Base-by-base conservation (phyloP, 2,329 filamentous ascomycete genomes). In the Waltergamsia citrina region DNA sequence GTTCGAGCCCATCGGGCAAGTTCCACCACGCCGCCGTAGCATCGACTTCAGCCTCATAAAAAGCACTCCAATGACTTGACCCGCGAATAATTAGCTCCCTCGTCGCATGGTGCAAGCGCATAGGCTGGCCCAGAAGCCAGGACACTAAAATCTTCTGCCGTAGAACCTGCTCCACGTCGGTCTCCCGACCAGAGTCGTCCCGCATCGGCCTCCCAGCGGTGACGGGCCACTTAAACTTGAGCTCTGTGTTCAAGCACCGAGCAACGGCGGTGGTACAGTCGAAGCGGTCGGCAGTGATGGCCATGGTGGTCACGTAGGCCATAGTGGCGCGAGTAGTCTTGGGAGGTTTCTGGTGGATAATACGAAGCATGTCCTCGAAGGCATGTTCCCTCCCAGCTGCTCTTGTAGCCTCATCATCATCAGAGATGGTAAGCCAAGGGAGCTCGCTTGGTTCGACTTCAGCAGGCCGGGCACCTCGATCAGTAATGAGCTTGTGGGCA, bases 211-310 rank as follows among this genome's bases (percentile, higher is more conserved):
- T 62, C 5, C 56, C 55, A 25, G 42, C 60, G 7, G 65, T 69
- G 25, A 57, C 41, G 1, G 71, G 71, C 63, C 72, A 78, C 46
- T 68, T 73, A 49, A 71, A 68, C 46, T 64, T 72, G 31, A 66
- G 47, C 9, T 61, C 51, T 11, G 54, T 51, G 31, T 63, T 64
- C 14, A 81, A 53, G 41, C 74, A 73, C 30, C 60, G 61, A 7
- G 70, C 62, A 2, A 85, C 65, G 9, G 63, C 51, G 3, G 62
- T 52, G 3, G 75, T 56, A 39, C 78, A 81, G 56, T 81, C 78
- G 54, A 85, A 87, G 29, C 80, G 73, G 52, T 87, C 83, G 8
- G 81, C 80, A 36, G 85, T 69, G 33, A 85, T 69, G 26, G 79
- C 75, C 26, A 87, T 59, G 2, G 79, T 81, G 11, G 77, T 72